A percentile compares a stretch with the other conserved stretches of the same genome.
Conservation (phyloP, 1,284 basidiomycete genomes). For the Apiotrichum veenhuisii region DNA sequence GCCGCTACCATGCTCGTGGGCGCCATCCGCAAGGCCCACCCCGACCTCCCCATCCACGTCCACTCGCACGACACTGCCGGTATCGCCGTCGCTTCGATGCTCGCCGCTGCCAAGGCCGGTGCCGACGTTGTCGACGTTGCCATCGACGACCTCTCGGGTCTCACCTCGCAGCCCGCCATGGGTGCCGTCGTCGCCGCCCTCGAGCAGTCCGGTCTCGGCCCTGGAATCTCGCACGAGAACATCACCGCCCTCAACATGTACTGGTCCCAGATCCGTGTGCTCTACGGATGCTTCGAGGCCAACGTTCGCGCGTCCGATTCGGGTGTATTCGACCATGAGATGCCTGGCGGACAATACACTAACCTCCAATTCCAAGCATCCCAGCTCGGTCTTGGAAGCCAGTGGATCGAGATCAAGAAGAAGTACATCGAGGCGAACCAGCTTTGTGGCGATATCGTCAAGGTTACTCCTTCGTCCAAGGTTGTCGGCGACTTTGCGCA, state of each 20-base stretch:
- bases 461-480: constrained; percentile 99
- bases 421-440: constrained; percentile 97
- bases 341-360: constrained; percentile 93
- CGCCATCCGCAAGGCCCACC: constrained; percentile 91
- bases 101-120: constrained; percentile 90
- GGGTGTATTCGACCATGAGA: constrained; percentile 98
- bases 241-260: constrained; percentile 97
- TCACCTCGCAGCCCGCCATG: constrained; percentile 99
- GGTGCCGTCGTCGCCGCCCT: constrained; percentile 90
- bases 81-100: constrained; percentile 94
- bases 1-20: constrained; percentile 90
- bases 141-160: constrained; percentile 97
- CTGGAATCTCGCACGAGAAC: constrained; percentile 95
- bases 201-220: constrained; percentile 91
- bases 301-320: constrained; percentile 96
- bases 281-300: constrained; percentile 97
- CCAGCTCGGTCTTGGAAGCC: constrained; percentile 92
- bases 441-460: constrained; percentile 96
- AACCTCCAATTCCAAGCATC: constrained; percentile 98
- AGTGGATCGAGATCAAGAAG: constrained; percentile 98
- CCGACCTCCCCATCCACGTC: constrained; percentile 97
- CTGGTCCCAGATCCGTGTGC: constrained; percentile 94
- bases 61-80: constrained; percentile 99
- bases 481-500: constrained; percentile 99
- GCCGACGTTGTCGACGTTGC: constrained; percentile 98